Evolutionary conservation across 2,329 filamentous ascomycete genomes (phyloP).

Genomic region (Simplicillium sp.): DNA sequence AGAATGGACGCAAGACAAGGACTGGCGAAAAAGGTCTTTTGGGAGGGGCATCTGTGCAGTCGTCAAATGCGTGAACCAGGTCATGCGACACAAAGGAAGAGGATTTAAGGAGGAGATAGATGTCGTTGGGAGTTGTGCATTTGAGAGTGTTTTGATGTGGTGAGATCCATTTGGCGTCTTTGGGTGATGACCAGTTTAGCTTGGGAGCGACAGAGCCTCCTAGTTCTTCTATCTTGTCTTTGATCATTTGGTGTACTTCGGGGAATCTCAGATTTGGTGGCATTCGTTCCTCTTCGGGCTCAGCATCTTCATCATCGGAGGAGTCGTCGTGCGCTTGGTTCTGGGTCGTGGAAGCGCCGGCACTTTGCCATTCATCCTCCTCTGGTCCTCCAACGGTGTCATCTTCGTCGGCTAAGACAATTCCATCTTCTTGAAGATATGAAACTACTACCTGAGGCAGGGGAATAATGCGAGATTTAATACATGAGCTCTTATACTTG

Average conservation of each 20-base stretch:
- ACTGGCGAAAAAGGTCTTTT: conserved; percentile 56
- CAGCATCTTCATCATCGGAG: conserved; percentile 40
- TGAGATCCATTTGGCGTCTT: conserved; percentile 90
- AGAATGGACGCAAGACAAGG: conserved; percentile 79
- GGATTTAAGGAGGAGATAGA: conserved; percentile 89
- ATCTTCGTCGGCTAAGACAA: conserved; percentile 70
- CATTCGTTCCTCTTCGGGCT: conserved; percentile 34
- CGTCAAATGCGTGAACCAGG: conserved; percentile 85
- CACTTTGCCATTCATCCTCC: conserved; percentile 38
- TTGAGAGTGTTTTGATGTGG: conserved; percentile 80
- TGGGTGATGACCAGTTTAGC: conserved; percentile 94
- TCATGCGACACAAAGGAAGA: conserved; percentile 94
- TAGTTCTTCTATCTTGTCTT: conserved; percentile 66
- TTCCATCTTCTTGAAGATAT: conserved; percentile 88
- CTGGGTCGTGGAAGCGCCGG: conserved; percentile 15
- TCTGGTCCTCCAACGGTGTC: conserved; percentile 41
- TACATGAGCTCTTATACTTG: conserved; percentile 69
- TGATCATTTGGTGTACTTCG: conserved; percentile 69
- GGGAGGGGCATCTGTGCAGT: conserved; percentile 33
- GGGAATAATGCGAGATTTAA: conserved; percentile 78
- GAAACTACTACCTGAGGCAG: conserved; percentile 66
- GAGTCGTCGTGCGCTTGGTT: conserved; percentile 28
- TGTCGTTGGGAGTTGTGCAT: conserved; percentile 78
- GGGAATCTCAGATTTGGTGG: conserved; percentile 51
- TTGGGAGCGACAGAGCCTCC: conserved; percentile 86